A percentile compares a stretch with the other conserved stretches of the same genome.
Evolutionary conservation across 1,284 basidiomycete species (phyloP).

Genomic region (Malassezia pachydermatis): DNA sequence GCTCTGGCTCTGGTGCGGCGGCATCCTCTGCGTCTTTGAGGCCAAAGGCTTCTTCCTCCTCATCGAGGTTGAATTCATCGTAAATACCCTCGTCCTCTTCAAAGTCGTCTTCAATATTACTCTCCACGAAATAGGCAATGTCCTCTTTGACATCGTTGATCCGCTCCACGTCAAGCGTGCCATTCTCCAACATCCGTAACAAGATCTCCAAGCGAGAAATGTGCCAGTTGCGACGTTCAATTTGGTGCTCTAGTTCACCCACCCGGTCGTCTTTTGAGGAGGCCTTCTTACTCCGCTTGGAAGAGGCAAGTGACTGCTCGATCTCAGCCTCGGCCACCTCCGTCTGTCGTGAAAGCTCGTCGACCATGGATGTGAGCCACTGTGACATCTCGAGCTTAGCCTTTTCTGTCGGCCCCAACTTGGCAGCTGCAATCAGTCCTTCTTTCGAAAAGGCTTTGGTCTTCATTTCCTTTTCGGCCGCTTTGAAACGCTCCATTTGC

Average conservation of each 20-base stretch:
- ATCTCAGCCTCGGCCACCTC: constrained; percentile 92
- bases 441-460: constrained; percentile 99
- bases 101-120: constrained; percentile 90
- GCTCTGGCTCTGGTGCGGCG: not conserved
- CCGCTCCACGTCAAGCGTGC: constrained; percentile 70
- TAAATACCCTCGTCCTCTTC: constrained; percentile 97
- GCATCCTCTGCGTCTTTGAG: constrained; percentile 57
- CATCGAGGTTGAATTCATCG: constrained; percentile 92
- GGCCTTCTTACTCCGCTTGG: constrained; percentile 62
- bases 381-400: constrained; percentile 81
- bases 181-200: constrained; percentile 85
- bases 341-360: constrained; percentile 83
- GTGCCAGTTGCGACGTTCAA: constrained; percentile 93
- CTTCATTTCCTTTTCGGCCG: constrained; percentile 99
- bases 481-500: constrained; percentile 99
- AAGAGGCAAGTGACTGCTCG: constrained; percentile 71
- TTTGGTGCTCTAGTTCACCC: constrained; percentile 74
- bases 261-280: constrained; percentile 60
- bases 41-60: constrained; percentile 60
- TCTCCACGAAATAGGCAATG: constrained; percentile 91
- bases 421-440: constrained; percentile 84
- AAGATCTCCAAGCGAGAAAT: constrained; percentile 85
- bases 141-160: constrained; percentile 81
- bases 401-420: constrained; percentile 90
- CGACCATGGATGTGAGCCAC: constrained; percentile 54